Evolutionary conservation across 441 rosid species (phyloP).

Genomic region (Erodium chrysanthum): DNA sequence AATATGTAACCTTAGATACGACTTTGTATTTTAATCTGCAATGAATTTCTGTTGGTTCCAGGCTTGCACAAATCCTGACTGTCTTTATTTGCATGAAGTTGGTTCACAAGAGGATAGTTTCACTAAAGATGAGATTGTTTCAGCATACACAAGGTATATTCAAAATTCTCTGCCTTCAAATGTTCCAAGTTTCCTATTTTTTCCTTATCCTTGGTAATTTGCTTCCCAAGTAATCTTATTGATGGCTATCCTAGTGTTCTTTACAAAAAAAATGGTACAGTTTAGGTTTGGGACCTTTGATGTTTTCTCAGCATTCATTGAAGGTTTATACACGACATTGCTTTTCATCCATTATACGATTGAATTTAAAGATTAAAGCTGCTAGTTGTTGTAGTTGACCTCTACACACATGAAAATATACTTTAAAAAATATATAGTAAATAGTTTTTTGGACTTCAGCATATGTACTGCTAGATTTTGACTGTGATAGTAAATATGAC

Average conservation of each 20-base stretch:
- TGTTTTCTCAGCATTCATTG: too few relatives aligned
- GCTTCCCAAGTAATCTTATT: too few relatives aligned
- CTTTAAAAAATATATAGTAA: not conserved
- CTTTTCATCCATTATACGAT: not conserved
- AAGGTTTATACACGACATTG: too few relatives aligned
- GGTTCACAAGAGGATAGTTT: slow-evolving; percentile 87
- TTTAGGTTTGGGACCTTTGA: too few relatives aligned
- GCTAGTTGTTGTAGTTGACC: not conserved
- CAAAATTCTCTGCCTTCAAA: not conserved
- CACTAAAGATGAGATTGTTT: slow-evolving; percentile 76
- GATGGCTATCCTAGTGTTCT: too few relatives aligned
- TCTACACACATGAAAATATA: not conserved
- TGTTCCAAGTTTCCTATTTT: too few relatives aligned
- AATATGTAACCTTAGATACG: not conserved
- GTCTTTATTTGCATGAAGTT: slow-evolving; percentile 80
- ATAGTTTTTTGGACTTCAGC: not conserved
- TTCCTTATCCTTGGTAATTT: too few relatives aligned
- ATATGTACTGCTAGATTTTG: not conserved
- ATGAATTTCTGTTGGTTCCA: slow-evolving; percentile 27
- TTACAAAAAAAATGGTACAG: too few relatives aligned
- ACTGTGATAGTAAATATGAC: not conserved
- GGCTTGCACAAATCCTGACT: slow-evolving; percentile 84
- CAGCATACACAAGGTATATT: slow-evolving; percentile 58
- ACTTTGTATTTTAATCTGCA: slow-evolving; percentile 7
- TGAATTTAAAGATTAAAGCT: not conserved